Conservation (phyloP, 495 filamentous ascomycete genomes). For the Durotheca rogersii region DNA sequence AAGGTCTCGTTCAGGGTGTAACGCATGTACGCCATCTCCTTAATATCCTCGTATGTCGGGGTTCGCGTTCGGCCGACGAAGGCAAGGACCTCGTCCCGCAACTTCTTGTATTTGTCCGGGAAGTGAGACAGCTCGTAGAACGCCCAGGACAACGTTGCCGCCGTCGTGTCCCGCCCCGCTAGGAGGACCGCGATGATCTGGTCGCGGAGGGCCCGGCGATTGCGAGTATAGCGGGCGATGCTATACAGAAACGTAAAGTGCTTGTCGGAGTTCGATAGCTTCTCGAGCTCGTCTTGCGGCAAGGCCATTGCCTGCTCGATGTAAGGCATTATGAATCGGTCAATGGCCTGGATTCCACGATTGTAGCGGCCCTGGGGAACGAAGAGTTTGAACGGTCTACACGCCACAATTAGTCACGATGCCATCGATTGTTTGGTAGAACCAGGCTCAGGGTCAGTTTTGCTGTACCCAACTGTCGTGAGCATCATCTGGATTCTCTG, state of each 20-base stretch:
- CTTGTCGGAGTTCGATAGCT: conserved; percentile 44
- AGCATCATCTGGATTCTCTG: conserved; percentile 51
- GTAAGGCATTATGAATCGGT: conserved; percentile 54
- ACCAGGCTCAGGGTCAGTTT: conserved; percentile 5
- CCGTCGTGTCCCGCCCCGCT: conserved; percentile 65
- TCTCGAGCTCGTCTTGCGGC: conserved; percentile 51
- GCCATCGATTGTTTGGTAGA: too few relatives aligned
- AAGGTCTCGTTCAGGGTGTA: conserved; percentile 48
- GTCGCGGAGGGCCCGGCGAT: conserved; percentile 55
- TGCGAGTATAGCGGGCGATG: conserved; percentile 46
- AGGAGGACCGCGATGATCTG: conserved; percentile 60
- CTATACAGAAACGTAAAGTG: conserved; percentile 52
- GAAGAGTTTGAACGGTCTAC: conserved; percentile 44
- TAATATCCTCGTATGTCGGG: conserved; percentile 44
- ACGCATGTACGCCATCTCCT: conserved; percentile 43
- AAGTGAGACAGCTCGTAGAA: conserved; percentile 54
- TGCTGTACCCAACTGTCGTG: conserved; percentile 40
- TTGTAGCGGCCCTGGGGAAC: conserved; percentile 48
- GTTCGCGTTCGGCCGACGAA: conserved; percentile 30
- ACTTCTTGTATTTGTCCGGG: conserved; percentile 47
- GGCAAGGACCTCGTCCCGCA: conserved; percentile 45
- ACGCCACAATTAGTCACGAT: conserved; percentile 5
- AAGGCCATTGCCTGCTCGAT: conserved; percentile 53
- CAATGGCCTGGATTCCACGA: conserved; percentile 44
- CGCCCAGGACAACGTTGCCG: conserved; percentile 55